These are phyloP conservation scores for Ceratobasidium sp. DNA, from an alignment of 1,284 basidiomycete species.

Conservation along the genomic window DNA sequence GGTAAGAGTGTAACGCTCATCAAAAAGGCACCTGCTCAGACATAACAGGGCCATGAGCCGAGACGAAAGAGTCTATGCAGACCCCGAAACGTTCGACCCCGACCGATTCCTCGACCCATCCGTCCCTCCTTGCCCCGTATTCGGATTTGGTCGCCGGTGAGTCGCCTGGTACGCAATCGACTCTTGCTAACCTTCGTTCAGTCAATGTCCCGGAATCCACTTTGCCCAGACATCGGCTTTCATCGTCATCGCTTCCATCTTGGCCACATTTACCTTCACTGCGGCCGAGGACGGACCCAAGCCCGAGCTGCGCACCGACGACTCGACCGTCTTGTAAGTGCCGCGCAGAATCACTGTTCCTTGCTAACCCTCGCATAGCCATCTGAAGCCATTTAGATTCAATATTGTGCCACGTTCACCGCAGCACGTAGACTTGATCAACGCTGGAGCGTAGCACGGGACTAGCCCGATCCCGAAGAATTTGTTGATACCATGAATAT, in stretches of 20 bases:
- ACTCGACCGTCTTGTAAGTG: conserved; percentile 6
- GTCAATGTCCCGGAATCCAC: conserved; percentile 9
- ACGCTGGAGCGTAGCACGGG: no score
- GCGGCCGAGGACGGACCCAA: background rate
- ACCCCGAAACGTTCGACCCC: conserved; percentile 7
- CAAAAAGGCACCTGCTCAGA: background rate
- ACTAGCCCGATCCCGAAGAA: no score
- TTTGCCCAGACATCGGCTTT: conserved; percentile 11
- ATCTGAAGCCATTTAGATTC: conserved; percentile 17
- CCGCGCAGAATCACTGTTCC: background rate
- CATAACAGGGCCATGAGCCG: conserved; percentile 26
- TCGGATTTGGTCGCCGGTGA: conserved; percentile 14
- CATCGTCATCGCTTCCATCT: conserved; percentile 6
- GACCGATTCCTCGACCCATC: no score
- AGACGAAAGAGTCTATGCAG: conserved; percentile 34
- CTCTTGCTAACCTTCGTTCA: no score
- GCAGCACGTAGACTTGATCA: no score
- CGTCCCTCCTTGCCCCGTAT: background rate
- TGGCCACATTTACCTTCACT: conserved; percentile 14
- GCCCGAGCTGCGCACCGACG: background rate
- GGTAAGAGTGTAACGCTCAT: background rate
- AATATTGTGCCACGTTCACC: background rate
- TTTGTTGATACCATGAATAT: no score
- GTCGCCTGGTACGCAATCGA: background rate
- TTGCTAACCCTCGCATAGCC: background rate